Base-by-base conservation (phyloP, 2,329 filamentous ascomycete genomes). In the Seiridium cupressi region DNA sequence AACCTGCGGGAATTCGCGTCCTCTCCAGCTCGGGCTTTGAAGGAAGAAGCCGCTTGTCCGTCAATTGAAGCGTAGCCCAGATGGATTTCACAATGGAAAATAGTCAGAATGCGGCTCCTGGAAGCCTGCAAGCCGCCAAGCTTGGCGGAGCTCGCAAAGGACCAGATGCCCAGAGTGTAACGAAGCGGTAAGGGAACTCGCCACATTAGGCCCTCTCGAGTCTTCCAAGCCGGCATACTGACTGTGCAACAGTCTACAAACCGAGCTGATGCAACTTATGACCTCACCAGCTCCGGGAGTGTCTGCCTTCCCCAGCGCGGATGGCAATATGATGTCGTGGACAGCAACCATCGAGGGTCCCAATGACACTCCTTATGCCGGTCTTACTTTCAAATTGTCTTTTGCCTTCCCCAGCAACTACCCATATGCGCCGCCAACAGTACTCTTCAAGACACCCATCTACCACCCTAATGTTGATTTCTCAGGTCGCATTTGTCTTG, bases 401-500 rank as follows among this genome's bases (percentile, higher is more conserved):
- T 94, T 99, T 74, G 84, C 87, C 53, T 99, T 98, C 77, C 93
- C 94, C 7, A 81, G 85, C 69, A 97, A 94, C 79, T 99, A 99
- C 74, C 95, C 95, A 8, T 97, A 97, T 75, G 86, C 89, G 1
- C 87, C 95, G 31, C 95, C 95, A 0, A 92, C 90, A 2, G 95
- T 99, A 18, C 84, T 97, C 61, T 99, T 97, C 87, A 96, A 93
- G 81, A 99, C 96, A 5, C 95, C 95, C 44, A 97, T 99, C 78
- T 99, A 98, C 82, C 95, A 99, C 77, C 95, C 95, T 58, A 99
- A 99, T 70, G 92, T 99, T 68, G 95, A 99, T 79, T 97, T 99
- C 80, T 93, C 91, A 3, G 95, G 95, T 46, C 87, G 95, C 60
- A 99, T 99, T 77, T 99, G 95, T 76, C 84, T 99, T 62, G 96